Base-by-base conservation (phyloP, 768 basidiomycete genomes). In the Russula ochroleuca region DNA sequence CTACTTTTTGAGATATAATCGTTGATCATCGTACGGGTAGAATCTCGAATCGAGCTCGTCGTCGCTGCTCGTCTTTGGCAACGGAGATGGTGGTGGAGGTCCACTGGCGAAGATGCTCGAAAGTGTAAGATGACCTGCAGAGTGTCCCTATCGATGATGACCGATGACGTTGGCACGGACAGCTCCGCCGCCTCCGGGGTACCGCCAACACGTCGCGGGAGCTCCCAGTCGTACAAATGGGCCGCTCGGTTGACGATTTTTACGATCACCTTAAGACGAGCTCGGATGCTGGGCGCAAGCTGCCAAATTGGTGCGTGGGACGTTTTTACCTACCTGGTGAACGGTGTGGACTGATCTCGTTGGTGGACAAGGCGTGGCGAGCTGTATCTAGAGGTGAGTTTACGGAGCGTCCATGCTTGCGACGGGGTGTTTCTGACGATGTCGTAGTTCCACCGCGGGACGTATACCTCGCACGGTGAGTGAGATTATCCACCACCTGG, bases 81-180 rank as follows among this genome's bases (percentile, higher is more conserved):
- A 98, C 71, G 97, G 97, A 10, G 97, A 99, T 71, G 97, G 97
- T 1, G 90, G 90, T 71, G 91, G 92, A 60, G 92, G 92, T 3
- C 92, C 92, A 10, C 76, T 94, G 19, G 78, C 85, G 0, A 88
- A 86, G 74, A 99, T 99, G 97, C 78, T 99, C 45, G 97, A 98
- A 77, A 98, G 90, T 69, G 92, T 92, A 59, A 57, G 83, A 58
- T 37, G 13, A 28, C 25, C 2, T 53, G 14, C 13, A 11, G 33
- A 25, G 14, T 13, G 13, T n/a, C 1, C 11, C 19, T 1, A 38
- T 23, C 35, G 13, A 47, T 35, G 43, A 33, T 35, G 25, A 47
- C 21, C 21, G 17, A 19, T 23, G 40, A 38, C 31, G 10, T 43
- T 51, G n/a, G 15, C 55, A 19, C 52, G 17, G 31, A n/a, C 66